phyloP scores from a whole-genome alignment of 75 land plant genomes.

The Cupressus sempervirens region DNA sequence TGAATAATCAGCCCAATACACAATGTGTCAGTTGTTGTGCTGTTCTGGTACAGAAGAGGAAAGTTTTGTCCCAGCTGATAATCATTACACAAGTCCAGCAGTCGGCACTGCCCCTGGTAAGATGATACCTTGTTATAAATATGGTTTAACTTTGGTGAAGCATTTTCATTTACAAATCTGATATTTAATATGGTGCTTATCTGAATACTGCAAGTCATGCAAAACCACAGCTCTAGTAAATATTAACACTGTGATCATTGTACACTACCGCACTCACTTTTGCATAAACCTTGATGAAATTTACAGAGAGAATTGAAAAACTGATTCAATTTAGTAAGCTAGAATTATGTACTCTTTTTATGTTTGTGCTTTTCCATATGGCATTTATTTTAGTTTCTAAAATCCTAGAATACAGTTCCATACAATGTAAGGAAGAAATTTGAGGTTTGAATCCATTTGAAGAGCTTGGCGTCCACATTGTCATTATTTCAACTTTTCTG shows the following conservation, averaged over 20 bases:
- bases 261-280: not conserved
- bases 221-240: not conserved
- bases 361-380: not conserved
- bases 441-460: not conserved
- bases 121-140: not conserved
- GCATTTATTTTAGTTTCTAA: not conserved
- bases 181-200: not conserved
- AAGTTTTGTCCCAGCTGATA: not conserved
- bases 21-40: not conserved
- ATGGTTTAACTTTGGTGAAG: not conserved
- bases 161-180: not conserved
- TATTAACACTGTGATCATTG: not conserved
- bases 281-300: not conserved
- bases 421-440: not conserved
- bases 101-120: not conserved
- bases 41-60: not conserved
- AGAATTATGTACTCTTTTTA: not conserved
- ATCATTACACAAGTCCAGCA: slow-evolving; percentile 1
- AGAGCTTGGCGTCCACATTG: not conserved
- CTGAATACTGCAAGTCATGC: not conserved
- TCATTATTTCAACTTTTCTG: not conserved
- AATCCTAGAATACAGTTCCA: not conserved
- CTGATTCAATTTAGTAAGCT: not conserved
- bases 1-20: not conserved
- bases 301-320: not conserved